Evolutionary conservation across 768 basidiomycete genomes (phyloP).

Genomic region (Calvatia gigantea): DNA sequence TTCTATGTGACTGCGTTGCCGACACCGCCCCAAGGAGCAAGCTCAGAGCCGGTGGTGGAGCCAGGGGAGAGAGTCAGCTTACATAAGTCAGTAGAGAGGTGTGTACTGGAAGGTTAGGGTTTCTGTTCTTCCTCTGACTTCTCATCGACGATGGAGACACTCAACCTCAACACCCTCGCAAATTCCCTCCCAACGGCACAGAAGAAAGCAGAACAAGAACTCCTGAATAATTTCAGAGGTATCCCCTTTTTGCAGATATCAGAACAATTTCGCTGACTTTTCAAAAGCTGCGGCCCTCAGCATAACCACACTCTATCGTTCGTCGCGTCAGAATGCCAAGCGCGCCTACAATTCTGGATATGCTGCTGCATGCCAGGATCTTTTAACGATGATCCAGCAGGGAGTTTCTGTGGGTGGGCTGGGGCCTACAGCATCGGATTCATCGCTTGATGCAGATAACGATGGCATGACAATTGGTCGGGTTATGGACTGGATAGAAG

Average conservation of each 20-base stretch:
- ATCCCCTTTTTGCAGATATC: conserved; percentile 20
- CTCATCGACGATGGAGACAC: conserved; percentile 54
- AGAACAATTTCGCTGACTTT: conserved; percentile 4
- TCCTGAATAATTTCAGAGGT: conserved; percentile 84
- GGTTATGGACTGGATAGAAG: conserved; percentile 86
- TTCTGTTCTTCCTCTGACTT: conserved; percentile 6
- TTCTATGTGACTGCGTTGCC: neutral
- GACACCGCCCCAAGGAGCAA: conserved; percentile 1
- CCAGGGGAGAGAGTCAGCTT: neutral
- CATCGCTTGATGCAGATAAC: conserved; percentile 43
- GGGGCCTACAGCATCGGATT: conserved; percentile 32
- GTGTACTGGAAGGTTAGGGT: neutral
- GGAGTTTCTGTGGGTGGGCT: conserved; percentile 65
- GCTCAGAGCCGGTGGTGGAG: neutral
- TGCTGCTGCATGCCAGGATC: conserved; percentile 73
- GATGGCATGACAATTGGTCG: conserved; percentile 72
- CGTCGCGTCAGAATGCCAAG: conserved; percentile 73
- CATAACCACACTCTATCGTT: conserved; percentile 82
- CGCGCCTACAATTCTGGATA: conserved; percentile 81
- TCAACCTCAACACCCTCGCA: conserved; percentile 77
- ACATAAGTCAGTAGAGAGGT: conserved; percentile 2
- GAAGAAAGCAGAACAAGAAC: conserved; percentile 78
- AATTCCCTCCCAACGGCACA: conserved; percentile 69
- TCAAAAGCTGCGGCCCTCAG: conserved; percentile 72
- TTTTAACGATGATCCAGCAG: conserved; percentile 79